Base-by-base conservation (phyloP, 75 land plant species). In the Pinus albicaulis region DNA sequence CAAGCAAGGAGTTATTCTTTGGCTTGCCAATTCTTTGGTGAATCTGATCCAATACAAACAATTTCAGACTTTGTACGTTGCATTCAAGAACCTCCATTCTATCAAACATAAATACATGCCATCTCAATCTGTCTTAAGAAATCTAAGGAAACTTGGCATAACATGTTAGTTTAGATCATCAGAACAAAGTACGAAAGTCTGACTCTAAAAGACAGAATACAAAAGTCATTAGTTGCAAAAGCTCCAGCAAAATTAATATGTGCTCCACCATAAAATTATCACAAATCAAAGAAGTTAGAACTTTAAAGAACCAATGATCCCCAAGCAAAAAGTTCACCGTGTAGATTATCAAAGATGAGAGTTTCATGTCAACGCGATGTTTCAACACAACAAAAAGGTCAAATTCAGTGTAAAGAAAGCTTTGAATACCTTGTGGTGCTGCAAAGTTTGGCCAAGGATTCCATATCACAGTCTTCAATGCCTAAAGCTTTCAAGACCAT, bases 401-500 rank as follows among this genome's bases (percentile, higher is more conserved):
- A 28, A 7, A 19, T 41, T 68, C 48, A 68, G 24, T 19, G 7
- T 2, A 68, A 63, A 68, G 52, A 20, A 68, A 38, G 52, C 3
- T 68, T 16, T 38, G 1, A 20, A 23, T 76, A 95, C 99, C 99
- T 97, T 11, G 81, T 92, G 36, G 95, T 95, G 74, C 79, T 56
- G 83, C 99, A 97, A 31, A 95, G 88, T 66, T 92, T 79, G 36
- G 66, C 85, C n/a, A 97, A 74, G 17, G 77, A 80, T 25, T 82
- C 82, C 38, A 97, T 74, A 77, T 84, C 87, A 64, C 81, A 85
- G 55, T 81, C 76, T 16, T 86, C 77, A 62, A 92, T 82, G 11
- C 95, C 95, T 75, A 92, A 41, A 59, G 93, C 83, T 77, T 78
- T 88, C 78, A 97, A 72, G 74, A 91, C 99, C 99, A 97, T 97